Base-by-base conservation (phyloP, 2,329 filamentous ascomycete genomes). In the Xylariaceae sp. region DNA sequence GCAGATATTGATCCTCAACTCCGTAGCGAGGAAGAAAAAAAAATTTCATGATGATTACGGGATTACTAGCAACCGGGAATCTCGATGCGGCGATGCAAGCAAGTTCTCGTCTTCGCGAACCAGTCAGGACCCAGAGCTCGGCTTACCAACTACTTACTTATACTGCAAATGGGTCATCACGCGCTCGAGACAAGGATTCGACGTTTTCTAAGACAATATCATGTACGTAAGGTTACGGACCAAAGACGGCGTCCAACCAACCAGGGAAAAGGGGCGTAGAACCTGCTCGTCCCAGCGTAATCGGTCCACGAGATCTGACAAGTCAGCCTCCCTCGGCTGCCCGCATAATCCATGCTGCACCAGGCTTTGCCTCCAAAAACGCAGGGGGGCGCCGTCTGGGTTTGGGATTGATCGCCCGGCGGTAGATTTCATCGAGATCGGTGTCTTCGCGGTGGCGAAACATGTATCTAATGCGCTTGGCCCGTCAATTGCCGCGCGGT, bases 301-400 rank as follows among this genome's bases (percentile, higher is more conserved):
- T 36, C 47, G 62, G 50, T 29, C 18, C 41, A 59, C 58, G 49
- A 63, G 60, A 63, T 64, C 60, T 64, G 62, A 65, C 62, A 63
- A 62, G 60, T 63, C 60, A 53, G 59, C 57, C 56, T 59, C 53
- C 57, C 46, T 55, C 63, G 63, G 63, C 21, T 47, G 47, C 52
- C 61, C 57, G 53, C 63, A 61, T 61, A 45, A 26, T 8, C 5
- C 26, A 26, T n/a, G n/a, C n/a, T n/a, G n/a, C 48, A 30, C 40
- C 56, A 50, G 32, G 13, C 32, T 12, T 34, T 49, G 55, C 52
- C 22, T 22, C 44, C 40, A 47, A 45, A 41, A 41, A 18, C 18
- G 43, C 46, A 55, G 40, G 40, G 40, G 40, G 53, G 39, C 47
- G 13, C 44, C 32, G 34, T 46, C 12, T n/a, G n/a, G 29, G 42